Base-by-base conservation (phyloP, 805 yeast genomes). In the Schwanniomyces vanrijiae region DNA sequence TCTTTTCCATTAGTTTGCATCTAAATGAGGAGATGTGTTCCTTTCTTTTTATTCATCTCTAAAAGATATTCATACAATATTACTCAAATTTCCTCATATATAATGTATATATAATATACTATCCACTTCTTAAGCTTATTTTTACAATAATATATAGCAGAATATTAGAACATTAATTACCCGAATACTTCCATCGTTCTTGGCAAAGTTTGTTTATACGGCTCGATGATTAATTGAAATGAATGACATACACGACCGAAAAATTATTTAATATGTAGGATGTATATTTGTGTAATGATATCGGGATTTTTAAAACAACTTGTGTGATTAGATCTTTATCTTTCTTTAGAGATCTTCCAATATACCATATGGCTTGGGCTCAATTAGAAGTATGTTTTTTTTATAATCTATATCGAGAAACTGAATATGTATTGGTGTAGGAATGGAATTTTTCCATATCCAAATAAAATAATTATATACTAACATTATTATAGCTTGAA, bases 401-500 rank as follows among this genome's bases (percentile, higher is more conserved):
- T 25, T 24, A 13, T 37, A 2, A 24, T 33, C 16, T 8, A 7
- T 13, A 6, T 13, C 16, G 14, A 7, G 34, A 13, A 2, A 29
- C 3, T 7, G 4, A 29, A 6, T 2, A 3, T 14, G 11, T 13
- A 14, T 13, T 11, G 16, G 3, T 29, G 6, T 11, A n/a, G 34
- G 14, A 7, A 13, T 13, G 3, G 14, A 2, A 3, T 24, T 24
- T 24, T 24, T 10, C 29, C 37, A 4, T 19, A 16, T 13, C 3
- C 5, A n/a, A 18, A 16, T 33, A n/a, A 14, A 3, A 33, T 14
- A 8, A 33, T 6, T 16, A n/a, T 18, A 11, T 44, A 44, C 47
- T 44, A 44, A 44, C 47, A 13, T 5, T 28, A 26, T 46, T 38
- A 18, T 55, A 71, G 71, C 52, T 71, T 31, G 82, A 85, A 42